Percentiles rank a stretch among this genome's conserved stretches.
Evolutionary conservation across 1,284 basidiomycete species (phyloP).

Genomic region (Apiotrichum sp.): DNA sequence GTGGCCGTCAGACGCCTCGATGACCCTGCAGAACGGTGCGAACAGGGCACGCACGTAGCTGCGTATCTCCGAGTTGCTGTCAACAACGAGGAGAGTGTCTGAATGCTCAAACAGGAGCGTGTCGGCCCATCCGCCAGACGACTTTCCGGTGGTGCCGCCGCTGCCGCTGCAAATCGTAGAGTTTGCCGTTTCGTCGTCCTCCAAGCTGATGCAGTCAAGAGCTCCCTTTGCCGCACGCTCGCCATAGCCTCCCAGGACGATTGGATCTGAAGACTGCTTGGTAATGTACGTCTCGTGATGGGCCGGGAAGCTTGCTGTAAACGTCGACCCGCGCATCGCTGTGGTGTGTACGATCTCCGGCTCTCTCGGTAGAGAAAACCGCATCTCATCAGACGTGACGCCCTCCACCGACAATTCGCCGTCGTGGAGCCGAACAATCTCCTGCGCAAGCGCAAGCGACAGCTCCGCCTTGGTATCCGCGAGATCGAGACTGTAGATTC

Average conservation of each 20-base stretch:
- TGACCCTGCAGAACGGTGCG: constrained; percentile 39
- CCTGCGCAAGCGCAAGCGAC: constrained; percentile 28
- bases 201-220: too few relatives aligned
- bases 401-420: constrained; percentile 41
- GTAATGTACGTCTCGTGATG: too few relatives aligned
- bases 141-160: too few relatives aligned
- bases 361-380: constrained; percentile 1
- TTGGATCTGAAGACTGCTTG: too few relatives aligned
- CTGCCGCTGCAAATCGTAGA: too few relatives aligned
- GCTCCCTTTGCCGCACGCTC: too few relatives aligned
- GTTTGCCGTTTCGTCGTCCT: too few relatives aligned
- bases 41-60: constrained; percentile 39
- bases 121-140: background rate
- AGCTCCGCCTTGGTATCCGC: constrained; percentile 10
- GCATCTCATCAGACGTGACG: too few relatives aligned
- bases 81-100: constrained; percentile 27
- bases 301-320: constrained; percentile 17
- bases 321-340: constrained; percentile 6
- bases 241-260: too few relatives aligned
- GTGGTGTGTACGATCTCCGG: background rate
- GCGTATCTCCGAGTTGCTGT: constrained; percentile 38
- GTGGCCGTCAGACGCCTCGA: constrained; percentile 43
- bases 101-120: constrained; percentile 21
- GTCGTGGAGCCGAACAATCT: constrained; percentile 46
- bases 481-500: constrained; percentile 1